Base-by-base conservation (phyloP, 495 filamentous ascomycete species). In the Aspergillus egyptiacus region DNA sequence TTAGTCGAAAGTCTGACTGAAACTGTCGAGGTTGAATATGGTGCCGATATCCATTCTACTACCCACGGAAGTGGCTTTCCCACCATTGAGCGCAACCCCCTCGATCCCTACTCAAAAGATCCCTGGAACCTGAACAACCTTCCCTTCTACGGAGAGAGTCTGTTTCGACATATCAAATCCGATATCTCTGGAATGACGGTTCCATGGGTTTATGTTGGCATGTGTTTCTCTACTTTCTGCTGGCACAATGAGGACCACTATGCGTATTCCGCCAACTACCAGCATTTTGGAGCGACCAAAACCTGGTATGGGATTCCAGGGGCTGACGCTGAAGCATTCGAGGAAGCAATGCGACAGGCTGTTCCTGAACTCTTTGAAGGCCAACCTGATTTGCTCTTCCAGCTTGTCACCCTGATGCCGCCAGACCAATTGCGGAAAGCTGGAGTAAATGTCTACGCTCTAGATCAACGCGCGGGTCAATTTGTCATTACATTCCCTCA, bases 181-280 rank as follows among this genome's bases (percentile, higher is more conserved):
- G 93, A 99, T 65, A 91, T 99, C 48, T 96, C 93, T n/a, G 93
- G 93, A 27, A 99, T 99, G 93, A 99, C 93, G 1, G 91, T 99
- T 5, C 93, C 93, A 13, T 99, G 93, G 93, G 81, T 97, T 5
- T 99, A 99, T 62, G 94, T 99, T n/a, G 93, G 93, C 50, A 99
- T 99, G 93, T 94, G 90, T 58, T 99, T 99, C 66, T 97, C 93
- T 2, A 96, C 91, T 3, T 99, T 99, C 62, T 99, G 93, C 66
- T 99, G 93, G 93, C 93, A 99, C 61, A 95, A 95, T 52, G 93
- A 99, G 62, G 93, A 99, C 63, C 93, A 99, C 58, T 96, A 95
- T 58, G 82, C 93, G 0, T 99, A 99, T 64, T 99, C 93, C 15
- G 86, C 93, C 32, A 99, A 99, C 58, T 99, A 99, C 56, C 93